These are phyloP conservation scores for Brettanomyces bruxellensis DNA, from an alignment of 805 yeast genomes.

Conservation along the genomic window DNA sequence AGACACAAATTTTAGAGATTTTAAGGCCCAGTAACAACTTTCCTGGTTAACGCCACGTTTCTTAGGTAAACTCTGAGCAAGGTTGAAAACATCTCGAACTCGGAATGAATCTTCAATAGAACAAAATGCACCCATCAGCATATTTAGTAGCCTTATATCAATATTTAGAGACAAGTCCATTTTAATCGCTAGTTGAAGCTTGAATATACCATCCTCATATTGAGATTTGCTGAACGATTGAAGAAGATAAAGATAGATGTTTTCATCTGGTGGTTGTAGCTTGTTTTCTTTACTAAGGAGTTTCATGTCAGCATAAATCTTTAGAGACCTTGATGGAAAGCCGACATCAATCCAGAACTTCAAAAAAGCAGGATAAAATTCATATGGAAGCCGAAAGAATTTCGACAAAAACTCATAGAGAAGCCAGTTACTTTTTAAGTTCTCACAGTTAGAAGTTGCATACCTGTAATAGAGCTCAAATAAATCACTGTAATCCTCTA, in stretches of 20 bases:
- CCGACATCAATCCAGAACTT: constrained; percentile 43
- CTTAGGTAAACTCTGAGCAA: constrained; percentile 45
- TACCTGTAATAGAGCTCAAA: constrained; percentile 32
- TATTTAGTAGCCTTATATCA: constrained; percentile 50
- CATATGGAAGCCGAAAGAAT: constrained; percentile 49
- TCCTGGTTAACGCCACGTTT: constrained; percentile 49
- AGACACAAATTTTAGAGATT: constrained; percentile 45
- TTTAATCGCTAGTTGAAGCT: constrained; percentile 53
- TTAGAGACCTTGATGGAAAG: constrained; percentile 53
- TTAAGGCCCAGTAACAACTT: constrained; percentile 58
- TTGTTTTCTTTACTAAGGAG: constrained; percentile 45
- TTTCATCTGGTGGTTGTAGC: constrained; percentile 39
- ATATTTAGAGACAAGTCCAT: constrained; percentile 50
- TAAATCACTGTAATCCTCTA: constrained; percentile 6
- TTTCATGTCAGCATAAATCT: constrained; percentile 53
- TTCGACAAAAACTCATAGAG: constrained; percentile 48
- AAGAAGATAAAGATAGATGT: constrained; percentile 53
- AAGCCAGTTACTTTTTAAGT: constrained; percentile 46
- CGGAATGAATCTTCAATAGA: constrained; percentile 45
- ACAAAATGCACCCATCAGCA: constrained; percentile 56
- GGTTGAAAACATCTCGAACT: constrained; percentile 51
- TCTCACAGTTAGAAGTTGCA: constrained; percentile 27
- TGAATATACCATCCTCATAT: constrained; percentile 58
- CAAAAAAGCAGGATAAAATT: constrained; percentile 50
- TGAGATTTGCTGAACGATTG: constrained; percentile 48